These are phyloP conservation scores for Candolleomyces eurysporus DNA, from an alignment of 768 basidiomycete species.

Conservation along the genomic window DNA sequence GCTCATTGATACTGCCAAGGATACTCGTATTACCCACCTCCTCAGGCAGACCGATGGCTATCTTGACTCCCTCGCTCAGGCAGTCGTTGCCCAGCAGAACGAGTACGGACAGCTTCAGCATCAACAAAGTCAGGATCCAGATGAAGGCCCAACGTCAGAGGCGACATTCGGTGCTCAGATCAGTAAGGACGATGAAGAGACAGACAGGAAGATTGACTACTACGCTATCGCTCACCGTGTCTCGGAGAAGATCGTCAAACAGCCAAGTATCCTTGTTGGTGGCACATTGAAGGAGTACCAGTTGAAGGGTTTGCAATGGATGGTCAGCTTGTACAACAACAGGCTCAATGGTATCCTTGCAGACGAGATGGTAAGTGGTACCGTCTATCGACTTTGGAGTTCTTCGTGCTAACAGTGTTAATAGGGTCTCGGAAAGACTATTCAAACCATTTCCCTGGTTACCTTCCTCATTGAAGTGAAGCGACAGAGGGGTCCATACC, in stretches of 20 bases:
- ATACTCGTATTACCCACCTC: constrained; percentile 96
- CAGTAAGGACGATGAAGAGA: constrained; percentile 51
- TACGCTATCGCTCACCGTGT: constrained; percentile 93
- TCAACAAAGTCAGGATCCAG: constrained; percentile 48
- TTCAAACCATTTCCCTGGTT: constrained; percentile 93
- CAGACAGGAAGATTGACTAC: constrained; percentile 82
- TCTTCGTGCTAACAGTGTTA: constrained; percentile 9
- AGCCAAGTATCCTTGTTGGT: constrained; percentile 75
- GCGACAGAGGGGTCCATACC: constrained; percentile 88
- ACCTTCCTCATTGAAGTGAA: constrained; percentile 92
- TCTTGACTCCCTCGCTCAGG: constrained; percentile 92
- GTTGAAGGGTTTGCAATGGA: constrained; percentile 94
- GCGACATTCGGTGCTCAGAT: constrained; percentile 88
- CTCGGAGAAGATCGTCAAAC: constrained; percentile 77
- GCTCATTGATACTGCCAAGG: constrained; percentile 98
- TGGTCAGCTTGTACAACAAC: constrained; percentile 98
- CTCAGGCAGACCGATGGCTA: constrained; percentile 92
- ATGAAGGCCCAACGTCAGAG: constrained; percentile 79
- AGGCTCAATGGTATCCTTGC: constrained; percentile 92
- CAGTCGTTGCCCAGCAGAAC: constrained; percentile 89
- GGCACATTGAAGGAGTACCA: constrained; percentile 95
- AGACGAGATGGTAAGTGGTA: constrained; percentile 77
- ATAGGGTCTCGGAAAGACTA: constrained; percentile 93
- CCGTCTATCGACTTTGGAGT: too few species aligned
- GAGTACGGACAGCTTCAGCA: constrained; percentile 51